These are phyloP conservation scores for Xerocomus spinulosus DNA, from an alignment of 768 basidiomycete species.

Conservation along the genomic window DNA sequence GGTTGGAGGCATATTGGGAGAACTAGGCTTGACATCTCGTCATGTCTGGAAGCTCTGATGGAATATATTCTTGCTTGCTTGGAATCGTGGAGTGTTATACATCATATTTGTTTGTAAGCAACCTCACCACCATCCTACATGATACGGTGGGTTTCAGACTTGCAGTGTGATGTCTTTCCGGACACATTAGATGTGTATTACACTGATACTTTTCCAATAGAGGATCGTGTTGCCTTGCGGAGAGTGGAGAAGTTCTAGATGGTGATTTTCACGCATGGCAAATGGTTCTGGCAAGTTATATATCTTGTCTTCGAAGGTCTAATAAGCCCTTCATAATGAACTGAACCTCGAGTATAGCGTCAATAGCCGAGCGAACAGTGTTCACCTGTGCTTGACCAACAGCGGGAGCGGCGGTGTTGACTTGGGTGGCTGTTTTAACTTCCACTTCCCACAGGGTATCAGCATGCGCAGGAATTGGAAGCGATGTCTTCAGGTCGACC, in stretches of 20 bases:
- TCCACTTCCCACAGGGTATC: slow-evolving; percentile 87
- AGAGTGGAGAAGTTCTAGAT: too few species aligned
- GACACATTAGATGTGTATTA: too few species aligned
- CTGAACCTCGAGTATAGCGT: slow-evolving; percentile 78
- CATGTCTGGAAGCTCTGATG: slow-evolving; percentile 67
- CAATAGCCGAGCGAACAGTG: slow-evolving; percentile 64
- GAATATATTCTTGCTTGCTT: not conserved
- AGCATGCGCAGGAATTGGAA: slow-evolving; percentile 70
- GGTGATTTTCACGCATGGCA: not conserved
- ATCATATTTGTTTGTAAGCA: not conserved
- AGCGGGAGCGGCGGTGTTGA: slow-evolving; percentile 52
- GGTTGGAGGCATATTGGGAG: slow-evolving; percentile 61
- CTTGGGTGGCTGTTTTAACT: slow-evolving; percentile 76
- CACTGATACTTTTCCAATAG: too few species aligned
- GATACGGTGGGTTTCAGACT: too few species aligned
- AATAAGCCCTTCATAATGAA: slow-evolving; percentile 79
- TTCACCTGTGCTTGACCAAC: slow-evolving; percentile 49
- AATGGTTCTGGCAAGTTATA: slow-evolving; percentile 31
- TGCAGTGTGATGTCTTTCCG: too few species aligned
- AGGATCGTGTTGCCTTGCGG: too few species aligned
- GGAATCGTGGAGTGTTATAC: not conserved
- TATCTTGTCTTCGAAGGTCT: slow-evolving; percentile 71
- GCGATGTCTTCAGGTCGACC: slow-evolving; percentile 72
- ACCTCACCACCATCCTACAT: too few species aligned
- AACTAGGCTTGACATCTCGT: slow-evolving; percentile 54